A percentile compares a stretch with the other conserved stretches of the same genome.
These are phyloP conservation scores for Acacia acuminata DNA, from an alignment of 306 rosid genomes.

Conservation along the genomic window DNA sequence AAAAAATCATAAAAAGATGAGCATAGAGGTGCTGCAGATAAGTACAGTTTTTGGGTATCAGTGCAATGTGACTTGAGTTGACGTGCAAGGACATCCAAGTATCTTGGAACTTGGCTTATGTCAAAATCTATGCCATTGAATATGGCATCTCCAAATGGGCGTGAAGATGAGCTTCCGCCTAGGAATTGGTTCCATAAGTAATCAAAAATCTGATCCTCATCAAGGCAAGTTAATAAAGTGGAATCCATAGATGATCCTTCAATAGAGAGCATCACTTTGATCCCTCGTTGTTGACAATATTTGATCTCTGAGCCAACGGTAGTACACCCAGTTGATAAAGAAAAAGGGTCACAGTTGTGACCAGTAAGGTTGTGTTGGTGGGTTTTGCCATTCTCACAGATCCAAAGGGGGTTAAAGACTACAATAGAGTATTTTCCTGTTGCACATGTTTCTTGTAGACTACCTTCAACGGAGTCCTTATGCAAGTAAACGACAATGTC, in stretches of 20 bases:
- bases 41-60: conserved; percentile 26
- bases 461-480: conserved; percentile 11
- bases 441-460: conserved; percentile 25
- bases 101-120: conserved; percentile 9
- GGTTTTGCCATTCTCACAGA: conserved; percentile 9
- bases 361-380: neutral
- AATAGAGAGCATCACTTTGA: conserved; percentile 30
- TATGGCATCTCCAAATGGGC: conserved; percentile 27
- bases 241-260: neutral
- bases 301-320: neutral
- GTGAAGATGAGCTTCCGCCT: conserved; percentile 28
- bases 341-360: conserved; percentile 22
- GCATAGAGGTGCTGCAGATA: conserved; percentile 59
- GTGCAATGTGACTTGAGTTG: conserved; percentile 28
- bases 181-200: conserved; percentile 36
- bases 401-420: neutral
- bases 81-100: conserved; percentile 34
- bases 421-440: conserved; percentile 23
- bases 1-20: conserved; percentile 41
- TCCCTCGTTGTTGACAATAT: conserved; percentile 28
- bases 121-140: conserved; percentile 36
- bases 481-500: conserved; percentile 33
- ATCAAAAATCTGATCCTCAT: neutral
- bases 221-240: neutral
- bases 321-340: neutral